Evolutionary conservation across 768 basidiomycete genomes (phyloP), one percentile per base, ranked within the genome.

Genomic region (Mrakia hoshinonis): DNA sequence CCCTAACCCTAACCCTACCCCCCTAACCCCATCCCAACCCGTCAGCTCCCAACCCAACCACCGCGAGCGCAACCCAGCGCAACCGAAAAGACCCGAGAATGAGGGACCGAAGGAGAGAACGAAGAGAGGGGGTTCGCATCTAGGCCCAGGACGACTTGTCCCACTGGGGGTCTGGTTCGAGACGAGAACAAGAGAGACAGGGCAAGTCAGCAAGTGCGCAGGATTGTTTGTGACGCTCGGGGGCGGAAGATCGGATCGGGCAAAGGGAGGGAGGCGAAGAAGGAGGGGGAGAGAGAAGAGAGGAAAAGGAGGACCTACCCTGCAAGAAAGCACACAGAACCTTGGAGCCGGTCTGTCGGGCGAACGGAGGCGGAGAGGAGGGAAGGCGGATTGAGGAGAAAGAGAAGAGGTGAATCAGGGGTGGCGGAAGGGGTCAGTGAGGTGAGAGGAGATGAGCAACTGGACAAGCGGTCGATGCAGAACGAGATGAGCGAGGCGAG

Each of bases 291-390:
- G 46, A 49, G 31, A 34, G 46, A 49, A 13, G 46, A 13, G 48
- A 47, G 65, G 4, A 65, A 39, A 64, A 22, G 29, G 9, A 55
- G 12, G 52, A 74, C 77, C 72, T 62, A 80, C 79, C 79, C 72
- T 97, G 92, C 54, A 96, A 81, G 81, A 95, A 96, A 3, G 91
- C 92, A 73, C 91, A 91, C 4, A 97, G 83, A n/a, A 97, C 92
- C 78, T 96, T 96, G 81, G 91, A 92, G 63, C 94, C 94, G 4
- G 94, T 97, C 92, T 93, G 52, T n/a, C n/a, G n/a, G n/a, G n/a
- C n/a, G 66, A 9, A 54, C 12, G 15, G 26, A 43, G 43, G 15
- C 15, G 15, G 22, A 31, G 47, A 52, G 62, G 15, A 29, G 61
- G 29, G 9, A 54, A 46, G 34, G 20, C 20, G 49, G 20, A 11